Percentiles rank a stretch among this genome's conserved stretches.
Evolutionary conservation across 2,329 filamentous ascomycete species (phyloP).

Genomic region (Beauveria brongniartii): DNA sequence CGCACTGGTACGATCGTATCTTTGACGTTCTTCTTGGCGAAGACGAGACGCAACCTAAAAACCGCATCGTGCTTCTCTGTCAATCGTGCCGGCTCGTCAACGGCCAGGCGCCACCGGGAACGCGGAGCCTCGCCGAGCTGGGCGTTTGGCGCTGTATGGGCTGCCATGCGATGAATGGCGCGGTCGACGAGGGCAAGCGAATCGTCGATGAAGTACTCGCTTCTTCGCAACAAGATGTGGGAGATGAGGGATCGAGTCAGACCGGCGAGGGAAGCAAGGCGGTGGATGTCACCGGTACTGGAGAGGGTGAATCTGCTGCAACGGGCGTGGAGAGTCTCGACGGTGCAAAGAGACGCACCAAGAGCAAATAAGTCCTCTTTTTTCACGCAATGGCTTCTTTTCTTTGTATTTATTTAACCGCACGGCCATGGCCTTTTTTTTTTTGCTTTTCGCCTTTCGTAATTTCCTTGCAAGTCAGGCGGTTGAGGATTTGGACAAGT

Average conservation of each 20-base stretch:
- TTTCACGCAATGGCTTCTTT: background rate
- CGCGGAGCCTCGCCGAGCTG: slow-evolving; percentile 66
- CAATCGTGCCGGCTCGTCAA: slow-evolving; percentile 78
- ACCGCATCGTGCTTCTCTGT: slow-evolving; percentile 84
- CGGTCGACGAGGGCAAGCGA: slow-evolving; percentile 66
- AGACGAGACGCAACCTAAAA: slow-evolving; percentile 87
- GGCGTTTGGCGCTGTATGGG: slow-evolving; percentile 82
- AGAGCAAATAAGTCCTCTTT: slow-evolving; percentile 15
- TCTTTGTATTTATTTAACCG: background rate
- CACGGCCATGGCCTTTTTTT: background rate
- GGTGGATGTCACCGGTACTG: background rate
- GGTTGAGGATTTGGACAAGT: background rate
- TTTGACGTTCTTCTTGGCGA: slow-evolving; percentile 89
- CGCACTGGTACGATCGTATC: slow-evolving; percentile 90
- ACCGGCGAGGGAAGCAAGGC: slow-evolving; percentile 14
- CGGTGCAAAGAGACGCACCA: slow-evolving; percentile 19
- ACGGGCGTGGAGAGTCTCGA: slow-evolving; percentile 15
- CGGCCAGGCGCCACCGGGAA: slow-evolving; percentile 87
- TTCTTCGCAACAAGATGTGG: slow-evolving; percentile 16
- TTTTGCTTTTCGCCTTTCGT: background rate
- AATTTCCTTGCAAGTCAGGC: background rate
- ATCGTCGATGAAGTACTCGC: slow-evolving; percentile 59
- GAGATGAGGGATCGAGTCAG: slow-evolving; percentile 11
- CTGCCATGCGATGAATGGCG: slow-evolving; percentile 77
- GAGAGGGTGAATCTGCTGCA: background rate